A percentile compares a stretch with the other conserved stretches of the same genome.
These are phyloP conservation scores for Annulohypoxylon moriforme DNA, from an alignment of 495 filamentous ascomycete genomes.

Conservation along the genomic window DNA sequence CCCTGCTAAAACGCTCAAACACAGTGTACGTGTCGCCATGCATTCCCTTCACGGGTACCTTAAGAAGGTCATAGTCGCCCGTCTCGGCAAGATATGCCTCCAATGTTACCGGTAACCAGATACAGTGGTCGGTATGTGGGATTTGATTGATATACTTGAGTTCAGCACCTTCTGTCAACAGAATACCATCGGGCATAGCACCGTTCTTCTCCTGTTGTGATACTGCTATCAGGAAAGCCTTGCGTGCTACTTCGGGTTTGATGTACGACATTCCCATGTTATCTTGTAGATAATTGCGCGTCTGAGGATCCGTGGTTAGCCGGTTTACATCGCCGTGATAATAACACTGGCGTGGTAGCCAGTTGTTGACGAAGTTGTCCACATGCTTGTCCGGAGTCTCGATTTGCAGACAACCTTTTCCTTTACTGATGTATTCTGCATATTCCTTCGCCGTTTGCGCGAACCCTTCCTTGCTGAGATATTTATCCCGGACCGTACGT, in stretches of 20 bases:
- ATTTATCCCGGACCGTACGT: slow-evolving; percentile 56
- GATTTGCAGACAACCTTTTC: slow-evolving; percentile 62
- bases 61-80: slow-evolving; percentile 62
- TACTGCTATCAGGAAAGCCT: slow-evolving; percentile 60
- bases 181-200: slow-evolving; percentile 68
- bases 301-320: slow-evolving; percentile 68
- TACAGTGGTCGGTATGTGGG: slow-evolving; percentile 68
- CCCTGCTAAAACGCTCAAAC: slow-evolving; percentile 63
- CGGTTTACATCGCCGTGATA: slow-evolving; percentile 69
- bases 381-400: slow-evolving; percentile 66
- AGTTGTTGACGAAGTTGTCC: slow-evolving; percentile 69
- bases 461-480: slow-evolving; percentile 63
- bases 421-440: slow-evolving; percentile 60
- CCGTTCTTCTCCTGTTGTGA: slow-evolving; percentile 64
- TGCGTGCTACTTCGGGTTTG: slow-evolving; percentile 60
- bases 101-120: slow-evolving; percentile 65
- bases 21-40: slow-evolving; percentile 61
- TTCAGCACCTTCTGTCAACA: slow-evolving; percentile 64
- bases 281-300: slow-evolving; percentile 68
- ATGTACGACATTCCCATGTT: slow-evolving; percentile 72
- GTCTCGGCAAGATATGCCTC: slow-evolving; percentile 67
- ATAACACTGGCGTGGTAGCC: slow-evolving; percentile 67
- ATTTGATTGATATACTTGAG: slow-evolving; percentile 71
- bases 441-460: slow-evolving; percentile 56
- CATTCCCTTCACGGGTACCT: slow-evolving; percentile 54